Evolutionary conservation across 768 basidiomycete species (phyloP).

Genomic region (Lyophyllum decastes): DNA sequence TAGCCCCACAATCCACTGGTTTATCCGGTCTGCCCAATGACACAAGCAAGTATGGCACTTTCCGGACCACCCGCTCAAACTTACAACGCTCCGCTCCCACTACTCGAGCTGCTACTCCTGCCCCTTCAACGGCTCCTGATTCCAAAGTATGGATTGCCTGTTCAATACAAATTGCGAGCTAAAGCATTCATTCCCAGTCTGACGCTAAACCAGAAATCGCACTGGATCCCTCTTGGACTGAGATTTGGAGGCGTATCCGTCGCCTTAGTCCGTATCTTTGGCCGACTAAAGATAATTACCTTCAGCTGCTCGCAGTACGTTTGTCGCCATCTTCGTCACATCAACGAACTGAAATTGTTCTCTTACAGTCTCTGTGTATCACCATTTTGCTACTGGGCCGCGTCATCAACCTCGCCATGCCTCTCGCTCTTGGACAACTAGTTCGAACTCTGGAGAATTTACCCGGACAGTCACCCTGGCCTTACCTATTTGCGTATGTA

Average conservation of each 20-base stretch:
- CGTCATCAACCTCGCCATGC: slow-evolving; percentile 72
- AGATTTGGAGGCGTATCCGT: slow-evolving; percentile 64
- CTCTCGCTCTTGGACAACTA: slow-evolving; percentile 69
- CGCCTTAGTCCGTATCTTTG: slow-evolving; percentile 81
- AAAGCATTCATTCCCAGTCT: slow-evolving; percentile 25
- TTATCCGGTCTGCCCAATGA: slow-evolving; percentile 40
- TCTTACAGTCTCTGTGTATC: slow-evolving; percentile 60
- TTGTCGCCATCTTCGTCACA: slow-evolving; percentile 5
- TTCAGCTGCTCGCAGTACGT: slow-evolving; percentile 73
- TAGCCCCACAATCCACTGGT: slow-evolving; percentile 43
- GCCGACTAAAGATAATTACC: slow-evolving; percentile 65
- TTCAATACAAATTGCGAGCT: not conserved
- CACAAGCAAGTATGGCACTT: slow-evolving; percentile 75
- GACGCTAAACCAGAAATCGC: slow-evolving; percentile 52
- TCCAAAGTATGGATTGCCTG: slow-evolving; percentile 31
- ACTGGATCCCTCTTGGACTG: slow-evolving; percentile 70
- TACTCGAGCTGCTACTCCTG: slow-evolving; percentile 53
- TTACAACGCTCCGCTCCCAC: slow-evolving; percentile 53
- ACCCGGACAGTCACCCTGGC: slow-evolving; percentile 58
- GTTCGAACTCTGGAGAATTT: slow-evolving; percentile 55
- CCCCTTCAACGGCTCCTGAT: slow-evolving; percentile 40
- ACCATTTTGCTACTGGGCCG: slow-evolving; percentile 73
- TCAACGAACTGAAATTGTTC: not conserved
- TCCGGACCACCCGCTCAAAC: slow-evolving; percentile 51
- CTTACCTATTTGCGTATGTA: slow-evolving; percentile 68